A percentile compares a stretch with the other conserved stretches of the same genome.
Conservation (phyloP, 306 rosid species). For the Adenanthera pavonina region DNA sequence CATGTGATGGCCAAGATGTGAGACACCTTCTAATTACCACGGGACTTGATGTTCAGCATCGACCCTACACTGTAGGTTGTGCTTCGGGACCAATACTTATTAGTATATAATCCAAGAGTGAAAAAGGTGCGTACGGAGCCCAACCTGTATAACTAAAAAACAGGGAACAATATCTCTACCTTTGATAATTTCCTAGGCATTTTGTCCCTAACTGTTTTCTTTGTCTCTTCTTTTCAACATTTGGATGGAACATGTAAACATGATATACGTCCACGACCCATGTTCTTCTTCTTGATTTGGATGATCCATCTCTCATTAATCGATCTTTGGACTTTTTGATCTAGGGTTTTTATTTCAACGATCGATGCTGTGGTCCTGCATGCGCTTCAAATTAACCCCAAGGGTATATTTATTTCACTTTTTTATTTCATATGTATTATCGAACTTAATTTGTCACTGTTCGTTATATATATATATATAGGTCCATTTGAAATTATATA, state of each 20-base stretch:
- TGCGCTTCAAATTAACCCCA: not conserved
- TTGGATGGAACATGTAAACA: constrained; percentile 51
- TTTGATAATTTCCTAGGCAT: constrained; percentile 55
- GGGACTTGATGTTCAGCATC: constrained; percentile 59
- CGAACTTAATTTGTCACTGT: not conserved
- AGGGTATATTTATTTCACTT: not conserved
- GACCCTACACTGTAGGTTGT: constrained; percentile 70
- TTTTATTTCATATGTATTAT: not conserved
- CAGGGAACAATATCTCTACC: constrained; percentile 73
- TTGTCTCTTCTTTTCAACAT: constrained; percentile 46
- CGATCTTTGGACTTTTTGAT: constrained; percentile 37
- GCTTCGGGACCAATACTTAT: constrained; percentile 47
- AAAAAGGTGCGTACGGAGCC: constrained; percentile 54
- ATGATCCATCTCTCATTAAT: constrained; percentile 28
- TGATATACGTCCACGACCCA: constrained; percentile 66
- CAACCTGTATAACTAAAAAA: constrained; percentile 36
- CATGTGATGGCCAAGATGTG: constrained; percentile 55
- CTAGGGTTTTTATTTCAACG: constrained; percentile 45
- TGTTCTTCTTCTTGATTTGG: constrained; percentile 54
- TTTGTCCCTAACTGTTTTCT: constrained; percentile 80
- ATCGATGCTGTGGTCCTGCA: constrained; percentile 53
- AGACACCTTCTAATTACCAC: constrained; percentile 49
- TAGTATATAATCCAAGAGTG: constrained; percentile 37
- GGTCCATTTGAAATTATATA: not conserved
- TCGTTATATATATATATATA: not conserved